These are phyloP conservation scores for Aspergillus bertholletiae DNA, from an alignment of 495 filamentous ascomycete genomes.

Conservation along the genomic window DNA sequence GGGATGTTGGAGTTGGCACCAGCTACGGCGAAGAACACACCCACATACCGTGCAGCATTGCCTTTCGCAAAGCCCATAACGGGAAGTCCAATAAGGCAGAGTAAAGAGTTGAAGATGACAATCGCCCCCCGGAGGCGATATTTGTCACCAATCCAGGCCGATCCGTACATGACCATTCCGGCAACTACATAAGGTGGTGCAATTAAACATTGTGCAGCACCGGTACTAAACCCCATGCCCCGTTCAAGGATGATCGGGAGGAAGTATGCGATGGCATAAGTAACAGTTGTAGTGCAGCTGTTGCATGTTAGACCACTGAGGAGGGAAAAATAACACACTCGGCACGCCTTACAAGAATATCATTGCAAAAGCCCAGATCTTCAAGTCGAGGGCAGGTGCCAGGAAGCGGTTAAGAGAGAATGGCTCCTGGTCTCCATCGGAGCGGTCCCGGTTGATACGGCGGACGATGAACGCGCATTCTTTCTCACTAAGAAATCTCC, in stretches of 20 bases:
- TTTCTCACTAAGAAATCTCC: constrained; percentile 46
- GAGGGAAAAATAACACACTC: background rate
- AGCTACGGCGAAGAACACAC: constrained; percentile 59
- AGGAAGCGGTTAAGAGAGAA: constrained; percentile 53
- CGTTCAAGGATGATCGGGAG: constrained; percentile 58
- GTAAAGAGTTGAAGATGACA: constrained; percentile 51
- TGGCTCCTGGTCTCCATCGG: constrained; percentile 46
- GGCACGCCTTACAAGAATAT: constrained; percentile 45
- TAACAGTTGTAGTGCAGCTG: constrained; percentile 52
- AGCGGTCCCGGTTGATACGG: constrained; percentile 55
- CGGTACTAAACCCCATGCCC: constrained; percentile 57
- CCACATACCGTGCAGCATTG: constrained; percentile 55
- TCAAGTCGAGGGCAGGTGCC: constrained; percentile 43
- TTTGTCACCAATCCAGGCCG: constrained; percentile 53
- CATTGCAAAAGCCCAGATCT: constrained; percentile 61
- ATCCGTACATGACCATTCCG: constrained; percentile 54
- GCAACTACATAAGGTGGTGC: constrained; percentile 62
- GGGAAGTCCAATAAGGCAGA: constrained; percentile 48
- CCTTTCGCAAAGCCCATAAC: constrained; percentile 51
- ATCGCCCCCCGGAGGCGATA: constrained; percentile 55
- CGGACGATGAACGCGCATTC: constrained; percentile 56
- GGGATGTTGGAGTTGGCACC: constrained; percentile 61
- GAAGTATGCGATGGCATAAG: constrained; percentile 66
- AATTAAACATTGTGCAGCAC: constrained; percentile 55
- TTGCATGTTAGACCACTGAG: background rate